Evolutionary conservation across 805 yeast species (phyloP).

Genomic region (Candida ponderosae): DNA sequence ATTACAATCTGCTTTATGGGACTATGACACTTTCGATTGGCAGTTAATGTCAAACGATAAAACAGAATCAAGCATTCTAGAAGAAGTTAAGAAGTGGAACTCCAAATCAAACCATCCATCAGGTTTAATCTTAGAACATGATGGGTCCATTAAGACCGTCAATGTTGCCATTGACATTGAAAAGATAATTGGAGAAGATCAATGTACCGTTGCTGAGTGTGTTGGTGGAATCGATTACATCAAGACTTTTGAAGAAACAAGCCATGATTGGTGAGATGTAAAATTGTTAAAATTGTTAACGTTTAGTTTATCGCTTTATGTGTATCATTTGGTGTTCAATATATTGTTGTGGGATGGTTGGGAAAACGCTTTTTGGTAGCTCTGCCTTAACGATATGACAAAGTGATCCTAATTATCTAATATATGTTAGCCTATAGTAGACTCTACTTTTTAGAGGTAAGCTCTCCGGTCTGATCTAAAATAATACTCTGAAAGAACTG

Average conservation of each 20-base stretch:
- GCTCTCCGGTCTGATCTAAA: too few relatives aligned
- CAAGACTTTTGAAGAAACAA: conserved; percentile 16
- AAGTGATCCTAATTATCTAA: too few relatives aligned
- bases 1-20: conserved; percentile 85
- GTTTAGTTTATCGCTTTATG: too few relatives aligned
- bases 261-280: background rate
- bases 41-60: conserved; percentile 46
- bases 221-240: conserved; percentile 61
- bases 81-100: conserved; percentile 51
- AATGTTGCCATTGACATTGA: conserved; percentile 56
- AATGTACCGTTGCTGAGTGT: conserved; percentile 74
- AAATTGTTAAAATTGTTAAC: too few relatives aligned
- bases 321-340: too few relatives aligned
- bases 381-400: too few relatives aligned
- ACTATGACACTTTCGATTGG: conserved; percentile 90
- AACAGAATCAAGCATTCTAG: conserved; percentile 43
- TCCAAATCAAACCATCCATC: conserved; percentile 17
- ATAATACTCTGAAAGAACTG: too few relatives aligned
- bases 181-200: conserved; percentile 48
- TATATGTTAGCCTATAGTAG: too few relatives aligned
- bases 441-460: too few relatives aligned
- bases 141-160: conserved; percentile 60
- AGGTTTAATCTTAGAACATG: conserved; percentile 87
- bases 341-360: too few relatives aligned
- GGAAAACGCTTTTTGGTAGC: too few relatives aligned